Base-by-base conservation (phyloP, 2,329 filamentous ascomycete species). In the Aspergillus candidus region DNA sequence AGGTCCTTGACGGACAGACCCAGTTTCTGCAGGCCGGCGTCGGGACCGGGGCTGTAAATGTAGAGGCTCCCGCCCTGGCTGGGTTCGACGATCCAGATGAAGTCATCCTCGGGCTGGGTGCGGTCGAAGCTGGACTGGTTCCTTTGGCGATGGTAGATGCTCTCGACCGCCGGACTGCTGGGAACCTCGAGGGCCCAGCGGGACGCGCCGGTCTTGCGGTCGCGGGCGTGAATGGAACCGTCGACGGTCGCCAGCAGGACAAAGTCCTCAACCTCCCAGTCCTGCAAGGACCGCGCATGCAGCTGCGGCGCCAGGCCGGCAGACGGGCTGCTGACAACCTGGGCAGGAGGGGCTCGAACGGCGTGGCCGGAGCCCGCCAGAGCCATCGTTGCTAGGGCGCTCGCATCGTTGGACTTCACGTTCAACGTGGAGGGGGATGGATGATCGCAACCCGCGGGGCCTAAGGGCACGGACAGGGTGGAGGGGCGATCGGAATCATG, bases 181-280 rank as follows among this genome's bases (percentile, higher is more conserved):
- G 69, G 69, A 49, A 86, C 81, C 67, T 88, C 82, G 49, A 95
- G 77, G 60, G 86, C 84, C 93, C 93, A 97, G 63, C 83, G 84
- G 57, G 85, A 78, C 51, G 83, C 78, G 57, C 93, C 93, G 41
- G 86, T 93, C 65, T 84, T 86, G 60, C 93, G 82, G 73, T 96
- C 88, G 68, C 83, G 83, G 66, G 91, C 90, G 73, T 95, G 87
- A 61, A 97, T 81, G 67, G 88, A 87, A 77, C 93, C 93, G 77
- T 97, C 90, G 81, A 97, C 87, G 80, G 93, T 97, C 87, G 93
- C 91, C 86, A 98, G 78, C 77, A 98, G 88, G 74, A 97, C 87
- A 80, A 96, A 94, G 77, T 97, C 90, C 87, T 97, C 91, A 74
- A 96, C 90, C 86, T 96, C 88, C 91, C 91, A 97, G 75, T 96